A percentile compares a stretch with the other conserved stretches of the same genome.
These are phyloP conservation scores for Arxiozyma slooffiae DNA, from an alignment of 1,139 yeast genomes.

Conservation along the genomic window DNA sequence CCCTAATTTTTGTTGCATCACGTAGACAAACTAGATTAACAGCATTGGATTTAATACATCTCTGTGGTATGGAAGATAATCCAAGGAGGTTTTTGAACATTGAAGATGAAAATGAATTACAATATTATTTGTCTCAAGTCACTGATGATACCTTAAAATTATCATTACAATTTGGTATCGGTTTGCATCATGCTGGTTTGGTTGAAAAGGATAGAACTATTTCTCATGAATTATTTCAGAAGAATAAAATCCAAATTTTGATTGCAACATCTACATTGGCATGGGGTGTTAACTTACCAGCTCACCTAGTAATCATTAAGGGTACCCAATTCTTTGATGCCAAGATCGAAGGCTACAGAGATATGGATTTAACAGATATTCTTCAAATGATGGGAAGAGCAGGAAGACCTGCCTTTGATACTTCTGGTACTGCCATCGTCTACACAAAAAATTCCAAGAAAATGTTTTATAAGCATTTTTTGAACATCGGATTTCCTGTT, in stretches of 20 bases:
- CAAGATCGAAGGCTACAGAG: slow-evolving; percentile 43
- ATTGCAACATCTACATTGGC: slow-evolving; percentile 92
- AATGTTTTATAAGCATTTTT: slow-evolving; percentile 83
- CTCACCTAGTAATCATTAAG: slow-evolving; percentile 48
- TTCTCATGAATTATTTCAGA: slow-evolving; percentile 77
- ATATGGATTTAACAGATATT: slow-evolving; percentile 66
- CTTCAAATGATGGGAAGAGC: slow-evolving; percentile 63
- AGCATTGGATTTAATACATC: slow-evolving; percentile 81
- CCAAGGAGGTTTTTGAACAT: slow-evolving; percentile 80
- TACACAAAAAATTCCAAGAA: slow-evolving; percentile 89
- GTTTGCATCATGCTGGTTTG: slow-evolving; percentile 94
- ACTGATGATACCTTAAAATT: slow-evolving; percentile 82
- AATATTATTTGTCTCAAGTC: slow-evolving; percentile 51
- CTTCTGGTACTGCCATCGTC: slow-evolving; percentile 89
- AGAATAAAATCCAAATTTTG: slow-evolving; percentile 76
- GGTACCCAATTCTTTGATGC: slow-evolving; percentile 45
- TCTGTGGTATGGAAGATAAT: slow-evolving; percentile 90
- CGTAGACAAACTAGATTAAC: slow-evolving; percentile 95
- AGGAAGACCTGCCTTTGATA: slow-evolving; percentile 94
- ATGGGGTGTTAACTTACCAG: slow-evolving; percentile 54
- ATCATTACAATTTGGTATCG: slow-evolving; percentile 90
- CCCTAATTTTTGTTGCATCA: slow-evolving; percentile 88
- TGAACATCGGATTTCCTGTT: slow-evolving; percentile 94
- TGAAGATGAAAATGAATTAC: slow-evolving; percentile 61
- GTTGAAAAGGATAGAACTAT: slow-evolving; percentile 83